Evolutionary conservation across 129 eudicot genomes (phyloP).

Genomic region (Centrapalus pauciflorus): DNA sequence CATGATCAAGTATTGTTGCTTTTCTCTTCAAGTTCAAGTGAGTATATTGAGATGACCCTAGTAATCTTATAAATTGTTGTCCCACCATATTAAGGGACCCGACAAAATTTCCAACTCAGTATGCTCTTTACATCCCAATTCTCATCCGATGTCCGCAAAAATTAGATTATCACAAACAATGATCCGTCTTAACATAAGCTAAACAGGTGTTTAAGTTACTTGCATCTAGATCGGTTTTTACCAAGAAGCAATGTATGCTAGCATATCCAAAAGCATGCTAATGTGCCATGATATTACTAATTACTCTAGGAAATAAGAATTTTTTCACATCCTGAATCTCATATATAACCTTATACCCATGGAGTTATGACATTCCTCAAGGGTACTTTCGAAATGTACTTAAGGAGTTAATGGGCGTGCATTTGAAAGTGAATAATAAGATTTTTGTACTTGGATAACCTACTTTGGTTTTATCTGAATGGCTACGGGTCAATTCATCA

Average conservation of each 20-base stretch:
- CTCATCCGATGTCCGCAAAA: background rate
- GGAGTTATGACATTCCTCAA: background rate
- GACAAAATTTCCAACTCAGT: background rate
- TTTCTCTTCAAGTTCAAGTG: too few relatives aligned
- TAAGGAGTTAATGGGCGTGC: too few relatives aligned
- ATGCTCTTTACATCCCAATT: background rate
- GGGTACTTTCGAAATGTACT: background rate
- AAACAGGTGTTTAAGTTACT: background rate
- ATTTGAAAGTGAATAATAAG: too few relatives aligned
- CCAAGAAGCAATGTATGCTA: background rate
- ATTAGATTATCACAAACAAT: background rate
- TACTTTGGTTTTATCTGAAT: too few relatives aligned
- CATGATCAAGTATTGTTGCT: too few relatives aligned
- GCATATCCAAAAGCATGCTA: background rate
- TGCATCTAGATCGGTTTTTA: background rate
- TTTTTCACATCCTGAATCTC: background rate
- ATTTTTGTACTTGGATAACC: too few relatives aligned
- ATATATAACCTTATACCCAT: background rate
- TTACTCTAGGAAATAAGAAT: background rate
- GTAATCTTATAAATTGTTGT: background rate
- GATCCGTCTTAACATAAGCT: background rate
- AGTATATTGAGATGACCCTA: background rate
- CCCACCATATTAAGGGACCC: background rate
- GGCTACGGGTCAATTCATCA: too few relatives aligned
- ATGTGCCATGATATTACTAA: background rate